Percentiles rank a stretch among this genome's conserved stretches.
Evolutionary conservation across 495 filamentous ascomycete genomes (phyloP).

Genomic region (Xylaria scruposa): DNA sequence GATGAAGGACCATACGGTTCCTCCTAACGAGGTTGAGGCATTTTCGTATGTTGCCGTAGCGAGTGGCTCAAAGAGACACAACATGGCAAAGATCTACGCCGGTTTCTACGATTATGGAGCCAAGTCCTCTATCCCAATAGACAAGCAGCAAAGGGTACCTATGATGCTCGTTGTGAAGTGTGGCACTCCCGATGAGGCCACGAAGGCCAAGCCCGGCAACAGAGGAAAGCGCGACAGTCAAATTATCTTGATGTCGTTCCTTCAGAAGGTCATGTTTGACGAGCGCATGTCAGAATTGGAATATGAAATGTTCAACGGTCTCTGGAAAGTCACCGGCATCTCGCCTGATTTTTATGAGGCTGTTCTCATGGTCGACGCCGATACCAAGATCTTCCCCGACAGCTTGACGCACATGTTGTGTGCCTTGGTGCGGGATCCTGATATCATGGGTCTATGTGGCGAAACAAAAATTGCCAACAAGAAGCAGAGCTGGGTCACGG

Average conservation of each 20-base stretch:
- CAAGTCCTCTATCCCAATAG: slow-evolving; percentile 74
- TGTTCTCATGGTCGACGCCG: slow-evolving; percentile 98
- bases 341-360: slow-evolving; percentile 97
- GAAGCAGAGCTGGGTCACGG: slow-evolving; percentile 88
- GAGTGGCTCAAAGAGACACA: slow-evolving; percentile 94
- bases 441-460: slow-evolving; percentile 98
- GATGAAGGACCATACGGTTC: slow-evolving; percentile 89
- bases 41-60: slow-evolving; percentile 98
- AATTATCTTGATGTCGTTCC: slow-evolving; percentile 98
- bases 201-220: slow-evolving; percentile 87
- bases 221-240: slow-evolving; percentile 98
- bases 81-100: slow-evolving; percentile 98
- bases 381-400: slow-evolving; percentile 99
- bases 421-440: slow-evolving; percentile 98
- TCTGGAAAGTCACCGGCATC: slow-evolving; percentile 98
- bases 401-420: slow-evolving; percentile 98
- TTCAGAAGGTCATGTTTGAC: slow-evolving; percentile 99
- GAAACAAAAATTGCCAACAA: slow-evolving; percentile 99
- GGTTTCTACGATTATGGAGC: slow-evolving; percentile 97
- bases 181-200: slow-evolving; percentile 86
- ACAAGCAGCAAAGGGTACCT: slow-evolving; percentile 97
- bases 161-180: slow-evolving; percentile 98
- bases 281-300: slow-evolving; percentile 99
- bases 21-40: slow-evolving; percentile 77
- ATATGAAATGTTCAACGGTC: slow-evolving; percentile 99